Evolutionary conservation across 2,329 filamentous ascomycete genomes (phyloP), one percentile per base, ranked within the genome.

Genomic region (Elsinoe ampelina): DNA sequence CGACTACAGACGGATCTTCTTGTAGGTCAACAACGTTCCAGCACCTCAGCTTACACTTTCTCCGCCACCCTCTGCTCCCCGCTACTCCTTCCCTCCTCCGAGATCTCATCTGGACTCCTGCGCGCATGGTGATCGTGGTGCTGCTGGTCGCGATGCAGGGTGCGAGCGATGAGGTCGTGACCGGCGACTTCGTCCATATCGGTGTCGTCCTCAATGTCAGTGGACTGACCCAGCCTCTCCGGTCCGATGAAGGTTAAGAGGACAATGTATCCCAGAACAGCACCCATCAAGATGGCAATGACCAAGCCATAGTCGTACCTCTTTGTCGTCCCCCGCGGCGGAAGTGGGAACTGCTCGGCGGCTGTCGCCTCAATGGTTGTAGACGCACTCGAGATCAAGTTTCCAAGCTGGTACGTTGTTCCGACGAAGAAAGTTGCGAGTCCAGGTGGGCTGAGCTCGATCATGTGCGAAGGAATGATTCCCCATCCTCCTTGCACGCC

Each of bases 341-440:
- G 47, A 3, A 58, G 56, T 26, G 69, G 69, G 7, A 65, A 70
- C 47, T 60, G 60, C 4, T 62, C 62, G 43, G 55, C 70, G 8
- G 63, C 71, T 32, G 59, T 64, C 38, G 62, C 36, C 38, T 60
- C 45, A 41, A 58, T 50, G 22, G 55, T 54, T 20, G 56, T 38
- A 13, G 55, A 55, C 35, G 51, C 55, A 12, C 43, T 38, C 2
- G 50, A 55, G 22, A 39, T 51, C 32, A 92, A 79, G 67, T 91
- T 92, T 51, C 87, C 87, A 1, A 91, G 78, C 71, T 92, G 85
- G 71, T 90, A 89, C 2, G 80, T 77, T 0, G 86, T 86, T 54
- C 86, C 86, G 20, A 88, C 83, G 57, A 87, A 83, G 62, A 87
- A 87, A 0, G 86, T 87, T 3, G 86, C 77, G 74, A 90, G 86